Conservation (phyloP, 2,329 filamentous ascomycete genomes). For the Cercospora citrullina region DNA sequence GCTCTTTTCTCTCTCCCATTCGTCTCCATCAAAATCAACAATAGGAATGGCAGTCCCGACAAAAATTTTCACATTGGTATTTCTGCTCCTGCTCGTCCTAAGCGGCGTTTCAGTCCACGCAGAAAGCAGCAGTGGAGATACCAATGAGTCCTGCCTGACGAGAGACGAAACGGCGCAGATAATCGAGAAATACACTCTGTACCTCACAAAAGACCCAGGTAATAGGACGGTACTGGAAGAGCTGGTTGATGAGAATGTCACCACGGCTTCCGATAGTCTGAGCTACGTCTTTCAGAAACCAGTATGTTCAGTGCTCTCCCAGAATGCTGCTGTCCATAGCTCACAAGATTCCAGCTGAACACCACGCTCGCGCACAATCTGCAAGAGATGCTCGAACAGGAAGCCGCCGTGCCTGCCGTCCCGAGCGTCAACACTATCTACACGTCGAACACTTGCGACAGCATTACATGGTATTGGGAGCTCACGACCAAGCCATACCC, state of each 20-base stretch:
- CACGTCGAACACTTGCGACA: slow-evolving; percentile 24
- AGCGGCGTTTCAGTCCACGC: slow-evolving; percentile 11
- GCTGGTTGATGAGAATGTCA: slow-evolving; percentile 14
- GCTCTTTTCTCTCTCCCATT: slow-evolving; percentile 19
- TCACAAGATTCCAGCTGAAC: slow-evolving; percentile 14
- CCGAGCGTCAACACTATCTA: slow-evolving; percentile 23
- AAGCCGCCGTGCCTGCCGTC: slow-evolving; percentile 18
- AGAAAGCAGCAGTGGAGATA: slow-evolving; percentile 10
- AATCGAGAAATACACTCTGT: slow-evolving; percentile 7
- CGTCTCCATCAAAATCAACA: slow-evolving; percentile 13
- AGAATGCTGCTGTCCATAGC: not conserved
- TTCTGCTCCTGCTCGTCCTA: slow-evolving; percentile 12
- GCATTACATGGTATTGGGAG: slow-evolving; percentile 30
- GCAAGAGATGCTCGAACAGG: slow-evolving; percentile 23
- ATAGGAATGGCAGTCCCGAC: not conserved
- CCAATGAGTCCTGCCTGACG: slow-evolving; percentile 10
- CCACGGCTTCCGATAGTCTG: slow-evolving; percentile 16
- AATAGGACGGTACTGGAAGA: slow-evolving; percentile 5
- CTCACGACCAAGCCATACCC: slow-evolving; percentile 23
- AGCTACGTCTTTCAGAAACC: slow-evolving; percentile 17
- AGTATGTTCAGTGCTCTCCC: slow-evolving; percentile 1
- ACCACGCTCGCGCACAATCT: slow-evolving; percentile 17
- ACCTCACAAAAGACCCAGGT: slow-evolving; percentile 13
- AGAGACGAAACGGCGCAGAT: slow-evolving; percentile 10
- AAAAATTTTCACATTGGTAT: slow-evolving; percentile 5